Conservation (phyloP, 1,284 basidiomycete genomes). For the Melampsora larici-populina region DNA sequence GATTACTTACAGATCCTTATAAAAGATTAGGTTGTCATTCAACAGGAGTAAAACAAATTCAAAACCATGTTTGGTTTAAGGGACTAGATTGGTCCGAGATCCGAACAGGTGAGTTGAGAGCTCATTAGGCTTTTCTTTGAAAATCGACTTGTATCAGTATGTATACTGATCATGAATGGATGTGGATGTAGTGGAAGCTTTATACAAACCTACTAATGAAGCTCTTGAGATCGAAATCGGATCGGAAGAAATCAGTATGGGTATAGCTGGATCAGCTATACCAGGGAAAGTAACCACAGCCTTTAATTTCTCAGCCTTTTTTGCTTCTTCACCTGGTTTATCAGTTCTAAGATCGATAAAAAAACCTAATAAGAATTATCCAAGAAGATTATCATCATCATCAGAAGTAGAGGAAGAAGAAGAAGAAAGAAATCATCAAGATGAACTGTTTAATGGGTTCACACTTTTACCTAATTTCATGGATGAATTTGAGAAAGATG, state of each 20-base stretch:
- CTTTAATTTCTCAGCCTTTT: slow-evolving; percentile 30
- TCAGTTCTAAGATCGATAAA: not conserved
- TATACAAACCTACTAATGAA: not conserved
- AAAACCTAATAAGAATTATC: not conserved
- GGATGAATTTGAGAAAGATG: not conserved
- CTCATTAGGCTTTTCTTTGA: too few relatives aligned
- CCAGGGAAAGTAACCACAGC: not conserved
- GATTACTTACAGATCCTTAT: not conserved
- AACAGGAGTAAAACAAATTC: not conserved
- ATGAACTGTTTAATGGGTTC: not conserved
- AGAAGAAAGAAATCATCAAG: not conserved
- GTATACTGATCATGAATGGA: too few relatives aligned
- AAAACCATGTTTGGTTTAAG: slow-evolving; percentile 11
- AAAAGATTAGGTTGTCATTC: slow-evolving; percentile 11
- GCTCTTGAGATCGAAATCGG: too few relatives aligned
- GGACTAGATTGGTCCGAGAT: slow-evolving; percentile 15
- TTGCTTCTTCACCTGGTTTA: slow-evolving; percentile 25
- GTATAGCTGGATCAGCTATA: too few relatives aligned
- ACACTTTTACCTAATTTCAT: not conserved
- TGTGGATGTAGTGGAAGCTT: not conserved
- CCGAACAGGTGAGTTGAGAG: not conserved
- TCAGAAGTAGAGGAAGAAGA: slow-evolving; percentile 10
- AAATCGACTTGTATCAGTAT: too few relatives aligned
- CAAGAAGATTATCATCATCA: slow-evolving; percentile 6
- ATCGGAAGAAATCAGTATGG: too few relatives aligned